Evolutionary conservation across 371 early-diverging fungal species (phyloP).

Genomic region (Mucor lusitanicus): DNA sequence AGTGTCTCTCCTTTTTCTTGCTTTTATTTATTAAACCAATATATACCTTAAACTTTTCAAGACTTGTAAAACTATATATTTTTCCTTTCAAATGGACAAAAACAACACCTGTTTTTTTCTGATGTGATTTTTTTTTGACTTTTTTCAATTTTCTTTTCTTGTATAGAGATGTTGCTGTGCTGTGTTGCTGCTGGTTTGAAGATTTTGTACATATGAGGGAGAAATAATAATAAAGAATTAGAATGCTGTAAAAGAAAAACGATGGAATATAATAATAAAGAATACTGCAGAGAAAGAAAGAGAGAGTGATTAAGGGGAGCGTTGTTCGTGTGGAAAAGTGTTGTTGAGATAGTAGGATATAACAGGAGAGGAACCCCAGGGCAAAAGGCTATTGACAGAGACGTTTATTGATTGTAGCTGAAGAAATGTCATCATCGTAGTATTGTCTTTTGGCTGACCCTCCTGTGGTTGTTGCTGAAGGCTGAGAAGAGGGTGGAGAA

Average conservation of each 20-base stretch:
- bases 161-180: not conserved
- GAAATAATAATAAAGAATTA: not conserved
- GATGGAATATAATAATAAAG: not conserved
- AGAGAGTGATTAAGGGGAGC: not conserved
- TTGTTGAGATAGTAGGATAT: not conserved
- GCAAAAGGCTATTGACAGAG: constrained; percentile 7
- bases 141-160: not conserved
- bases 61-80: constrained; percentile 1
- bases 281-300: not conserved
- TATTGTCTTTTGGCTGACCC: constrained; percentile 2
- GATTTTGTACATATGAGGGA: constrained; percentile 1
- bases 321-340: not conserved
- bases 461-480: not conserved
- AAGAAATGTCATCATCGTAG: not conserved
- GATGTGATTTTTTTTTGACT: not conserved
- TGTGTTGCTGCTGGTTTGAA: not conserved
- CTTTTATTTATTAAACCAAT: not conserved
- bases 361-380: not conserved
- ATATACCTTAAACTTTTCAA: not conserved
- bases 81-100: not conserved
- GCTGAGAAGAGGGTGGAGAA: constrained; percentile 14
- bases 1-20: not conserved
- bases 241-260: not conserved
- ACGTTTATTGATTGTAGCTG: not conserved
- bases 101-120: not conserved